These are phyloP conservation scores for Naumovozyma castellii DNA, from an alignment of 805 yeast species.

Conservation along the genomic window DNA sequence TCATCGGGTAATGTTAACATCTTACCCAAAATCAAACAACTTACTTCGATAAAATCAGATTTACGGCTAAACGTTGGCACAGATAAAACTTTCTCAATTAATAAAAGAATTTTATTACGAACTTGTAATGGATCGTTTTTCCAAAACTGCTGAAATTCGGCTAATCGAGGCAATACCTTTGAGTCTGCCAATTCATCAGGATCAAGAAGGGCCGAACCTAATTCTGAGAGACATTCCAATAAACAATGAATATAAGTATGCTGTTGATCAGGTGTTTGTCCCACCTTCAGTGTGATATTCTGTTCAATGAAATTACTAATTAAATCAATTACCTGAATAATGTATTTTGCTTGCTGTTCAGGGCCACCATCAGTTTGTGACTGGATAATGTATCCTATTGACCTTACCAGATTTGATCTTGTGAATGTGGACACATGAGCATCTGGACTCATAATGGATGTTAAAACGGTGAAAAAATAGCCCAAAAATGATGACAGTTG, in stretches of 20 bases:
- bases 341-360: constrained; percentile 32
- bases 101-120: constrained; percentile 35
- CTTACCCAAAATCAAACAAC: constrained; percentile 46
- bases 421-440: constrained; percentile 24
- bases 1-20: constrained; percentile 20
- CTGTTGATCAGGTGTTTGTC: constrained; percentile 16
- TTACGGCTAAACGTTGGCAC: constrained; percentile 33
- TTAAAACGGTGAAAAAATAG: constrained; percentile 25
- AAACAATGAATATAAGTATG: constrained; percentile 46
- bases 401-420: constrained; percentile 46
- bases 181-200: constrained; percentile 37
- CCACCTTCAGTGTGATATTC: constrained; percentile 2
- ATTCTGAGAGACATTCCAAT: constrained; percentile 52
- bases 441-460: constrained; percentile 24
- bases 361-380: constrained; percentile 38
- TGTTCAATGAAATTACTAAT: constrained; percentile 20
- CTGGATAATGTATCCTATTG: constrained; percentile 56
- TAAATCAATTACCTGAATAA: constrained; percentile 28
- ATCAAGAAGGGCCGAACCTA: constrained; percentile 59
- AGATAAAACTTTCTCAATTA: constrained; percentile 33
- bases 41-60: constrained; percentile 48
- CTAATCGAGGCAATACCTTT: constrained; percentile 11
- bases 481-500: constrained; percentile 19
- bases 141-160: constrained; percentile 39
- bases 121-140: constrained; percentile 37